Conservation (phyloP, 139 green algal species). For the Picochlorum sp. region DNA sequence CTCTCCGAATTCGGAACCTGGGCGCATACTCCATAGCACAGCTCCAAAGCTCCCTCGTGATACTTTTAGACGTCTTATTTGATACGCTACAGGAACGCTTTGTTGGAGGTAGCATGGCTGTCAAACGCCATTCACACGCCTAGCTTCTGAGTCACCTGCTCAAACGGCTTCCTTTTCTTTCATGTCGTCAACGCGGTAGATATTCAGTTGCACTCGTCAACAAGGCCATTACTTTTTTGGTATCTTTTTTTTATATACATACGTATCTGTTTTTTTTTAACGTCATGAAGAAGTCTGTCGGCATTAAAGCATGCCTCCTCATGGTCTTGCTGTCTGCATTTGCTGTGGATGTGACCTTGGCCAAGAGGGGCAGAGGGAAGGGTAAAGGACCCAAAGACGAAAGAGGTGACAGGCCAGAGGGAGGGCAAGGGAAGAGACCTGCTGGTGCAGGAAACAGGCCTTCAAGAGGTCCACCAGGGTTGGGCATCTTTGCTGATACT, state of each 20-base stretch:
- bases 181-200: background rate
- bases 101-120: background rate
- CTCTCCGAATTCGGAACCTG: too few species aligned
- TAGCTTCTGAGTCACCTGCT: background rate
- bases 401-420: too few species aligned
- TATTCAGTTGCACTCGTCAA: background rate
- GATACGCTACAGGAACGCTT: background rate
- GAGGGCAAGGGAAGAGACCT: background rate
- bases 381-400: background rate
- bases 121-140: background rate
- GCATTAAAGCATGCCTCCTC: background rate
- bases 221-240: background rate
- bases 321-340: background rate
- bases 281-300: background rate
- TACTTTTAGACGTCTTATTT: too few species aligned
- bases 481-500: slow-evolving; percentile 4
- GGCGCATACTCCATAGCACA: too few species aligned
- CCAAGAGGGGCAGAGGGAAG: background rate
- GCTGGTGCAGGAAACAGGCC: background rate
- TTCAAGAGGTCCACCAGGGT: slow-evolving; percentile 1
- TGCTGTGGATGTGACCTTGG: background rate
- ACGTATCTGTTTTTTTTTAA: background rate
- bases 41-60: too few species aligned
- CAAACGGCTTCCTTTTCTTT: background rate
- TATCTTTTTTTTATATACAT: background rate